A percentile compares a stretch with the other conserved stretches of the same genome.
Evolutionary conservation across 1,284 basidiomycete genomes (phyloP).

Genomic region (Mrakiaceae sp.): DNA sequence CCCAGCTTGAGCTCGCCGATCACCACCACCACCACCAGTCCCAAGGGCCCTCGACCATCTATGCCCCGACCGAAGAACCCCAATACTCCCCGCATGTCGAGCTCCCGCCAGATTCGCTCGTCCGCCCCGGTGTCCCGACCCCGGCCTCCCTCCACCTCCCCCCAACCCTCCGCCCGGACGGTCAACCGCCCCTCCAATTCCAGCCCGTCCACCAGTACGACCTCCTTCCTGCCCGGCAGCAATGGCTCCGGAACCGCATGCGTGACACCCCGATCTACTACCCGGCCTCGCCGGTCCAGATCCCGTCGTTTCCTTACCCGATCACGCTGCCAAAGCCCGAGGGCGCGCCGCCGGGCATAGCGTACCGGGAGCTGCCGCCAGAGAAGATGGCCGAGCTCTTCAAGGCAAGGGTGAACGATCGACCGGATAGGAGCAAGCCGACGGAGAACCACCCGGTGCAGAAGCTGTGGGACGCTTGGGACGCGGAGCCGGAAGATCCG

Average conservation of each 20-base stretch:
- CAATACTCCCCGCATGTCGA: too few relatives aligned
- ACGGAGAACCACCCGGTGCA: constrained; percentile 4
- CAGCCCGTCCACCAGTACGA: constrained; percentile 1
- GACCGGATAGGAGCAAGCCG: not conserved
- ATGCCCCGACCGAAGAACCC: too few relatives aligned
- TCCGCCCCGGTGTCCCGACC: too few relatives aligned
- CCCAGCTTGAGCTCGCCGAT: too few relatives aligned
- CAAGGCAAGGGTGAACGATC: not conserved
- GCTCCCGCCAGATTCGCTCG: too few relatives aligned
- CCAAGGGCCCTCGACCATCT: too few relatives aligned
- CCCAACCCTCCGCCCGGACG: not conserved
- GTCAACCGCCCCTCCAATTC: constrained; percentile 4
- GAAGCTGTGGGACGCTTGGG: not conserved
- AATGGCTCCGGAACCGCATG: not conserved
- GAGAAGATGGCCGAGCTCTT: constrained; percentile 2
- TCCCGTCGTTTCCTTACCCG: not conserved
- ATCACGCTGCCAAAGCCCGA: not conserved
- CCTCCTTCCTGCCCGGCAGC: not conserved
- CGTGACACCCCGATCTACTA: constrained; percentile 4
- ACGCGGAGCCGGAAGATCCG: constrained; percentile 6
- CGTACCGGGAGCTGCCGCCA: constrained; percentile 5
- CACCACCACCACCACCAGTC: too few relatives aligned
- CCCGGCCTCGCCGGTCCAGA: constrained; percentile 1
- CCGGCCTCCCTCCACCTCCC: not conserved
- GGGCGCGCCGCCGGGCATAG: not conserved